Evolutionary conservation across 768 basidiomycete genomes (phyloP).

Genomic region (Lanmaoa pseudosensibilis): DNA sequence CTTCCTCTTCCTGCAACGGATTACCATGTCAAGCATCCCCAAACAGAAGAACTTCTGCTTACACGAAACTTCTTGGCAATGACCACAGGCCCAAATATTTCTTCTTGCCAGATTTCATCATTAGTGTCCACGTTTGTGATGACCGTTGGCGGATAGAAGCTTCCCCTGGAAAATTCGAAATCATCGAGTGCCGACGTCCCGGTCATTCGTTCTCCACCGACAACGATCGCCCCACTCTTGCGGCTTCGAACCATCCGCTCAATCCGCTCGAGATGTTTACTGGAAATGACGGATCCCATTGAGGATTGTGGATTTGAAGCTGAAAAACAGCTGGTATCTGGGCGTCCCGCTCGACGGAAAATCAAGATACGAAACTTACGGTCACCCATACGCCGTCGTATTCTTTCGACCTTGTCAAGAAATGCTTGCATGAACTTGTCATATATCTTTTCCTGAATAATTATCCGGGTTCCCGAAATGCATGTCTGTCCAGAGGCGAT

Average conservation of each 20-base stretch:
- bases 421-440: constrained; percentile 64
- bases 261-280: constrained; percentile 62
- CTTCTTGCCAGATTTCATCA: constrained; percentile 77
- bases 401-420: constrained; percentile 59
- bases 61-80: constrained; percentile 58
- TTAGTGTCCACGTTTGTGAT: constrained; percentile 54
- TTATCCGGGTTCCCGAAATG: constrained; percentile 85
- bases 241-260: constrained; percentile 52
- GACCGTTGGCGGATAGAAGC: constrained; percentile 81
- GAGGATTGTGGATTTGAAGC: constrained; percentile 67
- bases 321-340: constrained; percentile 27
- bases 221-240: constrained; percentile 48
- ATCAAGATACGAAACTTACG: constrained; percentile 49
- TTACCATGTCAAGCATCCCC: background rate
- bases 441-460: constrained; percentile 70
- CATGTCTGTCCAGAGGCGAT: constrained; percentile 89
- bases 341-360: background rate
- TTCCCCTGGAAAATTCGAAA: constrained; percentile 68
- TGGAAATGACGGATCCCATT: constrained; percentile 82
- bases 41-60: constrained; percentile 26
- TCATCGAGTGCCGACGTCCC: constrained; percentile 65
- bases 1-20: constrained; percentile 50
- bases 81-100: constrained; percentile 86
- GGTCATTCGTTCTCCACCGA: constrained; percentile 66
- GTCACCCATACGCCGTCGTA: constrained; percentile 71